These are phyloP conservation scores for Staphylotrichum tortipilum DNA, from an alignment of 495 filamentous ascomycete genomes.

Conservation along the genomic window DNA sequence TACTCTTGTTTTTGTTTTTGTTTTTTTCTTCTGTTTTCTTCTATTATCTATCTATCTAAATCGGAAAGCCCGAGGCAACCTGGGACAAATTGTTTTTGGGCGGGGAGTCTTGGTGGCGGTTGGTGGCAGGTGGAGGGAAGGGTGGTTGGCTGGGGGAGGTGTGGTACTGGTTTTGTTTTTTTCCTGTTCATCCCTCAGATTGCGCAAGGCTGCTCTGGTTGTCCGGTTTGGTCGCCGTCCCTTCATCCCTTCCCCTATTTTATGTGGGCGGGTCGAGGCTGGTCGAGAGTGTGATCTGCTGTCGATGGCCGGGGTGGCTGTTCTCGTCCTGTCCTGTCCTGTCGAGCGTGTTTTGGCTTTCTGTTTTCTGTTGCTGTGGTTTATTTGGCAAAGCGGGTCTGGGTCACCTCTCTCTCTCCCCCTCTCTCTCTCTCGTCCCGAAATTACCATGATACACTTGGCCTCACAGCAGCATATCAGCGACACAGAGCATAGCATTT, in stretches of 20 bases:
- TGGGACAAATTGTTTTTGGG: slow-evolving; percentile 13
- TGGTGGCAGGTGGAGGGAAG: too few relatives aligned
- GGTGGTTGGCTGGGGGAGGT: neutral
- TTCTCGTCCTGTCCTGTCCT: too few relatives aligned
- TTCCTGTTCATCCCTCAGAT: slow-evolving; percentile 10
- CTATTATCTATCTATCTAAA: too few relatives aligned
- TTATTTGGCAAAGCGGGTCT: slow-evolving; percentile 6
- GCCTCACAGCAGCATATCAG: slow-evolving; percentile 29
- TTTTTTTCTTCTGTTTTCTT: too few relatives aligned
- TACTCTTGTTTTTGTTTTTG: slow-evolving; percentile 24
- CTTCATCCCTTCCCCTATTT: too few relatives aligned
- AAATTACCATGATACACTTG: slow-evolving; percentile 27
- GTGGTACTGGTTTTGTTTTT: slow-evolving; percentile 2
- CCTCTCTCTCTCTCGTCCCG: neutral
- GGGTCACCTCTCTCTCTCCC: too few relatives aligned
- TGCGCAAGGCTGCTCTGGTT: slow-evolving; percentile 13
- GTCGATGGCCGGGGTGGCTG: too few relatives aligned
- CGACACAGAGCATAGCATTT: slow-evolving; percentile 22
- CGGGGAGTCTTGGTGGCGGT: slow-evolving; percentile 23
- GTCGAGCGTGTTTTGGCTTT: slow-evolving; percentile 4
- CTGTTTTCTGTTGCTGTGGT: too few relatives aligned
- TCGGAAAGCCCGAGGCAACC: neutral
- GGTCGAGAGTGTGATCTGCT: too few relatives aligned
- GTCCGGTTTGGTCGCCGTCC: too few relatives aligned
- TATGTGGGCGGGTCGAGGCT: too few relatives aligned